Evolutionary conservation across 164 flowering plant species (phyloP).

Genomic region (Vitis rupestris): DNA sequence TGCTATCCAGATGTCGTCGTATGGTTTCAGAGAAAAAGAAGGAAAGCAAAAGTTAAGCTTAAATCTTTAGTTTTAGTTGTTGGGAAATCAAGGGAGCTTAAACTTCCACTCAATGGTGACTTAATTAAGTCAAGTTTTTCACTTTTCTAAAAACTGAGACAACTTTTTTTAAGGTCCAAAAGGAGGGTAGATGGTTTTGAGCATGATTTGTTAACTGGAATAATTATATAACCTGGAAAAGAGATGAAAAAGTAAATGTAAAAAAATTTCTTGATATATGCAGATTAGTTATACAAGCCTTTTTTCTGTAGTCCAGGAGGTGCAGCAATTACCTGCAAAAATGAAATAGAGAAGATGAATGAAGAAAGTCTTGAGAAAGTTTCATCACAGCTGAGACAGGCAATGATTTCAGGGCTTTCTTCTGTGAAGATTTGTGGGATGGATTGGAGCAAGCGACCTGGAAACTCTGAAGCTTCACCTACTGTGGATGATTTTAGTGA

Average conservation of each 20-base stretch:
- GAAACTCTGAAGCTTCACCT: conserved; percentile 34
- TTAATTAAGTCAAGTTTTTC: no score
- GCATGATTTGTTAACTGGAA: neutral
- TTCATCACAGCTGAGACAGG: conserved; percentile 67
- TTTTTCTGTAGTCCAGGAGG: conserved; percentile 54
- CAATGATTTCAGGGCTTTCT: conserved; percentile 40
- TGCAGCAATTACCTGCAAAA: conserved; percentile 88
- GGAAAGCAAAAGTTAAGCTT: no score
- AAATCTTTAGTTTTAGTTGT: no score
- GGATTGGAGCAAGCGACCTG: conserved; percentile 93
- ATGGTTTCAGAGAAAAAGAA: no score
- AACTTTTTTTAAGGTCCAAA: no score
- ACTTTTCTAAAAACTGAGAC: no score
- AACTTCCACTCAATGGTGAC: no score
- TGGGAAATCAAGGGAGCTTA: no score
- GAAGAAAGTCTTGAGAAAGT: conserved; percentile 58
- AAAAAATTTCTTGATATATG: neutral
- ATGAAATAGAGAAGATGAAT: conserved; percentile 77
- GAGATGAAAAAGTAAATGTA: neutral
- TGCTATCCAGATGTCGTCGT: no score
- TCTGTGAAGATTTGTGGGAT: conserved; percentile 44
- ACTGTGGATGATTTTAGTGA: conserved; percentile 41
- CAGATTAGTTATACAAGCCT: no score
- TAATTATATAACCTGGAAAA: neutral
- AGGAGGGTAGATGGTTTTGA: neutral